These are phyloP conservation scores for Mortierella sp. DNA, from an alignment of 371 early-diverging fungal species.

Conservation along the genomic window DNA sequence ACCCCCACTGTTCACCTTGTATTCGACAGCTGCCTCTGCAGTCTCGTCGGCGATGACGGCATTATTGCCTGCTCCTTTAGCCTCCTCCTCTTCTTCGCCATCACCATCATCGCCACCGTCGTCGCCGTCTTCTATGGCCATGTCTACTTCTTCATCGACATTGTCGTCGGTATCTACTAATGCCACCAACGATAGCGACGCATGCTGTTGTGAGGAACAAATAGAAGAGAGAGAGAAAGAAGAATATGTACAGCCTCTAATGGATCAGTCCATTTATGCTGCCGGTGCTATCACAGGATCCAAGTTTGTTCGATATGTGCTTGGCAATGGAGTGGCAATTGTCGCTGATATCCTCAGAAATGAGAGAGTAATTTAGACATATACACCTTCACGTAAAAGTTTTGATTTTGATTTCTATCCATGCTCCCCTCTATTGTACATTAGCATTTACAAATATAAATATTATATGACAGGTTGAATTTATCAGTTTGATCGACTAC, in stretches of 20 bases:
- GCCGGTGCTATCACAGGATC: conserved; percentile 56
- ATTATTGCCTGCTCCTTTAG: background rate
- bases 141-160: conserved; percentile 12
- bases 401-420: background rate
- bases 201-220: background rate
- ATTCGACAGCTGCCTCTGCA: conserved; percentile 26
- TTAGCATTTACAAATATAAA: too few species aligned
- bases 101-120: conserved; percentile 9
- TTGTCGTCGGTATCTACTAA: conserved; percentile 4
- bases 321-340: conserved; percentile 51
- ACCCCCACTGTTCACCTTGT: conserved; percentile 33
- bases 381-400: too few species aligned
- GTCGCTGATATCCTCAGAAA: conserved; percentile 48
- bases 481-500: background rate
- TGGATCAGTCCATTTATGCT: conserved; percentile 56
- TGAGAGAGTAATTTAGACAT: conserved; percentile 15
- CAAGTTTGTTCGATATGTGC: conserved; percentile 56
- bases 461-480: background rate
- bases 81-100: background rate
- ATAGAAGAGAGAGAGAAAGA: conserved; percentile 7
- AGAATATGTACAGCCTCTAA: conserved; percentile 10
- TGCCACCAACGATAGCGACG: background rate
- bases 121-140: background rate
- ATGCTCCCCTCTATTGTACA: too few species aligned
- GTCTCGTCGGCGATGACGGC: conserved; percentile 8